A percentile compares a stretch with the other conserved stretches of the same genome.
These are phyloP conservation scores for Myxozyma lipomycoides DNA, from an alignment of 805 yeast genomes.

Conservation along the genomic window DNA sequence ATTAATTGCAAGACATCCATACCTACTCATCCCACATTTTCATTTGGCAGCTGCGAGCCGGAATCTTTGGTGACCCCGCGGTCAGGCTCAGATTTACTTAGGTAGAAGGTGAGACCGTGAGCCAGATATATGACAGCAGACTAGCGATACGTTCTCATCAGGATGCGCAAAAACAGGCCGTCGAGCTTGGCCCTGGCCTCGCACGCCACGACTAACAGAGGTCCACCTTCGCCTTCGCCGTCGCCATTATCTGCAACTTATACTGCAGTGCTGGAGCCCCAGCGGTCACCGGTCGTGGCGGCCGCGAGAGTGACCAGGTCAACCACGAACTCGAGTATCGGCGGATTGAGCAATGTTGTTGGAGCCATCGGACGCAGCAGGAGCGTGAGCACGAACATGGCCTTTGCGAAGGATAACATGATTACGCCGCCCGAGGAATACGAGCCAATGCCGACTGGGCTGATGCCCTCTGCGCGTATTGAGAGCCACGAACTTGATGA, in stretches of 20 bases:
- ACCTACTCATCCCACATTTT: too few relatives aligned
- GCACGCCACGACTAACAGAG: conserved; percentile 4
- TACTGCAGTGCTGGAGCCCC: conserved; percentile 1
- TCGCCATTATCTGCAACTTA: conserved; percentile 22
- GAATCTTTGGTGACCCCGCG: too few relatives aligned
- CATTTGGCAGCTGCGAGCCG: too few relatives aligned
- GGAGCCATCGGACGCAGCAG: conserved; percentile 2
- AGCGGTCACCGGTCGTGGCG: too few relatives aligned
- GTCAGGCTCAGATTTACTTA: too few relatives aligned
- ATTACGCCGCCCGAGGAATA: conserved; percentile 25
- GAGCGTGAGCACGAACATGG: neutral
- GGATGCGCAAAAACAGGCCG: conserved; percentile 35
- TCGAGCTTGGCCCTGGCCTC: conserved; percentile 16
- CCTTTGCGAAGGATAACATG: conserved; percentile 2
- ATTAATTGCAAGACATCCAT: too few relatives aligned
- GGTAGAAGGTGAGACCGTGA: too few relatives aligned
- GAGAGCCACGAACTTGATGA: conserved; percentile 3
- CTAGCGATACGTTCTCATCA: too few relatives aligned
- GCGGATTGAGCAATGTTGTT: conserved; percentile 5
- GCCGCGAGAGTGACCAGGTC: too few relatives aligned
- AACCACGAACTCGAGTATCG: neutral
- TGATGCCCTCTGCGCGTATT: neutral
- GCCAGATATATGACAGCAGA: too few relatives aligned
- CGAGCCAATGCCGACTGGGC: conserved; percentile 1
- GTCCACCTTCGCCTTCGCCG: conserved; percentile 13